Evolutionary conservation across 208 protist genomes (phyloP), one percentile per base, ranked within the genome.

Genomic region (Crithidia sp.): DNA sequence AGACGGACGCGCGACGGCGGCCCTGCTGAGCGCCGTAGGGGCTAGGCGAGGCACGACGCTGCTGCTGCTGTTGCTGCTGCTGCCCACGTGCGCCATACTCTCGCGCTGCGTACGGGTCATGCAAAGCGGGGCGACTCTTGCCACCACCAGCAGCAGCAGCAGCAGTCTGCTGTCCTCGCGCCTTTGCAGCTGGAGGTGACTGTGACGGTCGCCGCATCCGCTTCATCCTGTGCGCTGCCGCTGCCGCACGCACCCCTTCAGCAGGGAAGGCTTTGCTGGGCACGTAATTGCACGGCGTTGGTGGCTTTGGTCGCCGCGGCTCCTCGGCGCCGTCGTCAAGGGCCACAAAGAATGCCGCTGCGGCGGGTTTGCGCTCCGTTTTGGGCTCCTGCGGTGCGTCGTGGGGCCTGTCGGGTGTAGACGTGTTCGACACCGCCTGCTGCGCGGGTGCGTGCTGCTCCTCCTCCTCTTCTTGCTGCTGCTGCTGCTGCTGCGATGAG

Each of bases 281-380:
- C 40, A 90, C 78, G 74, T 90, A 92, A 64, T 94, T 94, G 54
- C 79, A 73, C 40, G 89, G 89, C 65, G 87, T 89, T 36, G 89
- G 89, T 43, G 89, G 89, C 77, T 94, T 94, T 49, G 86, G 82
- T 47, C 89, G 83, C 5, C 85, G 78, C 37, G 89, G 89, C 54
- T 85, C 85, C 40, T 63, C 56, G 2, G n/a, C 54, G 17, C 69
- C 73, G 49, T 41, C 59, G 58, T 67, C 64, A 12, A 95, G 65
- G 3, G 90, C 74, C 13, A 95, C 90, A 71, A 95, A 95, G 54
- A 95, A 95, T 55, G 83, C 83, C 0, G 68, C 67, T 37, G 76
- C 81, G 10, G 74, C 65, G 14, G 44, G 58, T 67, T 95, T 95
- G 58, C 78, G 75, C 71, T 86, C 87, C 43, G 90, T 95, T 74